Base-by-base conservation (phyloP, 495 filamentous ascomycete genomes). In the Penicillium subrubescens region DNA sequence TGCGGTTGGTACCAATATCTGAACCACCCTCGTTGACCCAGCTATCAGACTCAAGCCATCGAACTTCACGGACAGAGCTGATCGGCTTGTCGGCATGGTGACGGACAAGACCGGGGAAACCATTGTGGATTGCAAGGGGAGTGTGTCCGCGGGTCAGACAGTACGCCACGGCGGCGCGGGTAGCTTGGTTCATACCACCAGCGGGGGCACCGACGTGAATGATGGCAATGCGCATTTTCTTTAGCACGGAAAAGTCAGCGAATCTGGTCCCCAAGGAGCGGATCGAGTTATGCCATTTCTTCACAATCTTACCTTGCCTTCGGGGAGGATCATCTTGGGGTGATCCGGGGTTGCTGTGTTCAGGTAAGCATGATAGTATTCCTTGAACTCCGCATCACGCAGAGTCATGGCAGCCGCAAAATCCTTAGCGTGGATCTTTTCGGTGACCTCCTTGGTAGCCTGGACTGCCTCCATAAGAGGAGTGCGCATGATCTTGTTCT, bases 181-280 rank as follows among this genome's bases (percentile, higher is more conserved):
- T 96, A 23, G 96, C 94, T 48, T 94, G 92, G 78, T 99, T 99
- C 89, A 99, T 97, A 73, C 96, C 96, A 71, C 95, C 96, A n/a
- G 96, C 96, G 7, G 96, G 96, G 31, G 96, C 96, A 67, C 96
- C 96, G 61, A 99, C 93, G 70, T 99, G 96, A 73, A 99, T 90
- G 65, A 98, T 94, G 8, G 90, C 95, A 69, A 99, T 92, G 41
- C 87, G 88, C 92, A 97, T 93, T 68, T 88, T 88, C 91, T 96
- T 10, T 37, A 25, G 10, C 15, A 51, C 8, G 25, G 29, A 12
- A 12, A 3, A 60, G 57, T 43, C 25, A 17, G 14, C 2, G 7
- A 52, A 31, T 2, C 10, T 10, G 27, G 5, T 15, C 2, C 14
- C n/a, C 31, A 33, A 8, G 4, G n/a, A 37, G 8, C 2, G 53